Evolutionary conservation across 768 basidiomycete genomes (phyloP).

Genomic region (Mycena olivaceomarginata): DNA sequence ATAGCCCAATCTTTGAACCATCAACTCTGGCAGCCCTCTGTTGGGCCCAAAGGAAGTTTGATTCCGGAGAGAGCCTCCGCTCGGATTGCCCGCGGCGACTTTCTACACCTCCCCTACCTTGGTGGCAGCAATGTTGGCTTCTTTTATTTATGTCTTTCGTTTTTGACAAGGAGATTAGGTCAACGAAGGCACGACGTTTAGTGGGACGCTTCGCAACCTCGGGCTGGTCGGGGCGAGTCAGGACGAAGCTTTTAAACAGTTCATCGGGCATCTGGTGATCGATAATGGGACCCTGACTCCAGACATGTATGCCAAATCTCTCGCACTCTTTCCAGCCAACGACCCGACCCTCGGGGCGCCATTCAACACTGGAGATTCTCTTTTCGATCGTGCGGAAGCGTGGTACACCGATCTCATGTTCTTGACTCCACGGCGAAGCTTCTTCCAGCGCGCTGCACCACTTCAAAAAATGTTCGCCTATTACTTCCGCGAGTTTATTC

Average conservation of each 20-base stretch:
- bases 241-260: conserved; percentile 65
- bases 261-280: conserved; percentile 68
- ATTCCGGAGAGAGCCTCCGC: conserved; percentile 66
- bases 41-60: conserved; percentile 72
- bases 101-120: conserved; percentile 71
- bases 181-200: conserved; percentile 73
- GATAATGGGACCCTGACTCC: conserved; percentile 71
- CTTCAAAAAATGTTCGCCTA: conserved; percentile 72
- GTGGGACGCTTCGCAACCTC: conserved; percentile 59
- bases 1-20: conserved; percentile 65
- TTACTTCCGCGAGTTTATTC: conserved; percentile 74
- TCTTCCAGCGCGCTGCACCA: conserved; percentile 68
- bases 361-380: conserved; percentile 76
- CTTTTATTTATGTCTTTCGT: conserved; percentile 25
- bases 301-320: conserved; percentile 61
- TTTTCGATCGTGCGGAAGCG: conserved; percentile 73
- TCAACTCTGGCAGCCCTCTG: conserved; percentile 76
- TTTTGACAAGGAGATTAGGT: conserved; percentile 53
- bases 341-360: conserved; percentile 67
- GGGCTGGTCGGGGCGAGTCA: conserved; percentile 62
- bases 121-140: conserved; percentile 73
- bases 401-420: conserved; percentile 80
- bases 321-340: conserved; percentile 67
- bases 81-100: conserved; percentile 67
- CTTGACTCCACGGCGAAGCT: conserved; percentile 68